Percentiles rank a stretch among this genome's conserved stretches.
These are phyloP conservation scores for Setaria viridis DNA, from an alignment of 202 grass and related monocot genomes.

Conservation along the genomic window DNA sequence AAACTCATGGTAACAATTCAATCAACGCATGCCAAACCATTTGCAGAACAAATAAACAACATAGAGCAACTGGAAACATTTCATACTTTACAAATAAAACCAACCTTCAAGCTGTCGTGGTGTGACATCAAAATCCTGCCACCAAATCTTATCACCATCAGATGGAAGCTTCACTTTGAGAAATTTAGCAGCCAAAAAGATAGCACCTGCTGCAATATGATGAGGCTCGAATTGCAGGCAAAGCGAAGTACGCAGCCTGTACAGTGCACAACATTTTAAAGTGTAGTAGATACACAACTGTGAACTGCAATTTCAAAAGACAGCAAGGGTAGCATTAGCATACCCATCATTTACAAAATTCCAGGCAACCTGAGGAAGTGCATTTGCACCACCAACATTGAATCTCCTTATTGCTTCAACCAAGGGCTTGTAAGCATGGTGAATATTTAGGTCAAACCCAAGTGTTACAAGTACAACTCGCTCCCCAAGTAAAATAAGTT, in stretches of 20 bases:
- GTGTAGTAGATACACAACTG: conserved; percentile 58
- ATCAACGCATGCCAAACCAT: not conserved
- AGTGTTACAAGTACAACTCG: conserved; percentile 87
- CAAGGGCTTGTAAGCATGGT: conserved; percentile 97
- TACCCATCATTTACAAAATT: conserved; percentile 99
- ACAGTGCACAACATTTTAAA: conserved; percentile 58
- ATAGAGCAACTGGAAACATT: conserved; percentile 8
- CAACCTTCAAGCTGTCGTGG: conserved; percentile 96
- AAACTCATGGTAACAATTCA: conserved; percentile 21
- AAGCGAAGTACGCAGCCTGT: conserved; percentile 96
- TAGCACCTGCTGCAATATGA: conserved; percentile 96
- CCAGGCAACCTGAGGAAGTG: conserved; percentile 93
- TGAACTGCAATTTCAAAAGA: conserved; percentile 41
- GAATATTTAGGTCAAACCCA: conserved; percentile 90
- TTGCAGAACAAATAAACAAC: conserved; percentile 12
- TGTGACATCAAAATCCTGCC: conserved; percentile 93
- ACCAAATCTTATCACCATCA: conserved; percentile 94
- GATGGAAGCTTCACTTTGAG: conserved; percentile 97
- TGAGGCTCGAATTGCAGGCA: conserved; percentile 98
- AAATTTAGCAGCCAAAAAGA: conserved; percentile 96
- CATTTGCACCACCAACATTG: conserved; percentile 75
- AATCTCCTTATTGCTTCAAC: conserved; percentile 98
- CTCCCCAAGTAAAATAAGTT: conserved; percentile 89
- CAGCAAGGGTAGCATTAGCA: conserved; percentile 53
- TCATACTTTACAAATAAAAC: conserved; percentile 47